phyloP scores from a whole-genome alignment of 2,329 filamentous ascomycete genomes.

The Neopestalotiopsis sp. region DNA sequence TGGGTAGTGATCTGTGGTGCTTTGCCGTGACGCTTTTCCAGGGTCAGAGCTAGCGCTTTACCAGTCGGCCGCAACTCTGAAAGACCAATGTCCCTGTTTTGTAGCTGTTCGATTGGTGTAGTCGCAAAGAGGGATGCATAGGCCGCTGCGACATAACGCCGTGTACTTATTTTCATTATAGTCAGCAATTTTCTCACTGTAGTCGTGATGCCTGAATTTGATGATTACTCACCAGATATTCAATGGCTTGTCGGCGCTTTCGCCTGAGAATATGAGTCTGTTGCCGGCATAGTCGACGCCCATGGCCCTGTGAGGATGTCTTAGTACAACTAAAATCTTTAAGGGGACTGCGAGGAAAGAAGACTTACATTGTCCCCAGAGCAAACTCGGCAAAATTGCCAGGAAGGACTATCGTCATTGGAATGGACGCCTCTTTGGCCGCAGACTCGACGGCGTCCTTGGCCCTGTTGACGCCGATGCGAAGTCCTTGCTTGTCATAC shows the following conservation, averaged over 20 bases:
- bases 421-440: constrained; percentile 30
- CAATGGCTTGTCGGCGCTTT: constrained; percentile 29
- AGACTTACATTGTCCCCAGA: constrained; percentile 27
- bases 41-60: constrained; percentile 26
- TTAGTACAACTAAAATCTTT: not conserved
- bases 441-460: constrained; percentile 32
- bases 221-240: constrained; percentile 26
- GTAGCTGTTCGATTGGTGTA: constrained; percentile 28
- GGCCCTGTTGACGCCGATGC: constrained; percentile 28
- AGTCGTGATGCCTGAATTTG: not conserved
- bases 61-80: constrained; percentile 33
- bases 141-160: constrained; percentile 34
- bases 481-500: constrained; percentile 30
- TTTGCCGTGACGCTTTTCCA: constrained; percentile 28
- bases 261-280: constrained; percentile 29
- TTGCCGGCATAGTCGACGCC: constrained; percentile 11
- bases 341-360: not conserved
- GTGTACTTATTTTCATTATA: not conserved
- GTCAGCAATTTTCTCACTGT: not conserved
- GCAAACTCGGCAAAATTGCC: constrained; percentile 35
- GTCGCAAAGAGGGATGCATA: constrained; percentile 35
- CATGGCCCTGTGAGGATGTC: not conserved
- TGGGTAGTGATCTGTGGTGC: constrained; percentile 26
- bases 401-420: constrained; percentile 28
- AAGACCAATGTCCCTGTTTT: constrained; percentile 29